Evolutionary conservation across 768 basidiomycete genomes (phyloP).

Genomic region (Mycena rebaudengoi): DNA sequence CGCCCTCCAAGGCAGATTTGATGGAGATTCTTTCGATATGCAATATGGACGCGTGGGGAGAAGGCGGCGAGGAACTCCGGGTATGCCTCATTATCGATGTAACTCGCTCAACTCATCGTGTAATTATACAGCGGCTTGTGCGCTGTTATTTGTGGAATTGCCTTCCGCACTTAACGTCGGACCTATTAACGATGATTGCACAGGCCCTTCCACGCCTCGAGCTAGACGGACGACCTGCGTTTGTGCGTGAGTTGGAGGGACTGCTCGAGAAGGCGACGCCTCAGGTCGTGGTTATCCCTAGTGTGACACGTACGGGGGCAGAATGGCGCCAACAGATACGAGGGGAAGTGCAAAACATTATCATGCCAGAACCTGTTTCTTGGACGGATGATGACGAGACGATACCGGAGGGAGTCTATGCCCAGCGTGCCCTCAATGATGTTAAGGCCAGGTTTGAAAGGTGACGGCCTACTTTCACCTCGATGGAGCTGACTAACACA

Average conservation of each 20-base stretch:
- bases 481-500: neutral
- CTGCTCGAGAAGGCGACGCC: conserved; percentile 8
- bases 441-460: conserved; percentile 53
- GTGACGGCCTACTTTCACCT: conserved; percentile 33
- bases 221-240: conserved; percentile 5
- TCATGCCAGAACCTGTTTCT: conserved; percentile 52
- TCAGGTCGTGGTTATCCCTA: neutral
- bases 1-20: conserved; percentile 41
- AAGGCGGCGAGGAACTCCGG: conserved; percentile 36
- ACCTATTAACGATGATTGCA: conserved; percentile 31
- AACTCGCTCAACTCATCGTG: conserved; percentile 15
- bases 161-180: conserved; percentile 37
- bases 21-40: conserved; percentile 49
- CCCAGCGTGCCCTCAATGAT: conserved; percentile 53
- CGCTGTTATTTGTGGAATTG: conserved; percentile 40
- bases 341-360: conserved; percentile 46
- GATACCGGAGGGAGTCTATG: conserved; percentile 50
- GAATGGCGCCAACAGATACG: conserved; percentile 46
- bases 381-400: conserved; percentile 68
- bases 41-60: conserved; percentile 47
- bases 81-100: conserved; percentile 34
- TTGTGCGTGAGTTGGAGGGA: conserved; percentile 13
- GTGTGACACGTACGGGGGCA: neutral
- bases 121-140: conserved; percentile 28
- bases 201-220: conserved; percentile 19